Evolutionary conservation across 495 filamentous ascomycete species (phyloP), one percentile per base, ranked within the genome.

Genomic region (Schizothecium vesticola): DNA sequence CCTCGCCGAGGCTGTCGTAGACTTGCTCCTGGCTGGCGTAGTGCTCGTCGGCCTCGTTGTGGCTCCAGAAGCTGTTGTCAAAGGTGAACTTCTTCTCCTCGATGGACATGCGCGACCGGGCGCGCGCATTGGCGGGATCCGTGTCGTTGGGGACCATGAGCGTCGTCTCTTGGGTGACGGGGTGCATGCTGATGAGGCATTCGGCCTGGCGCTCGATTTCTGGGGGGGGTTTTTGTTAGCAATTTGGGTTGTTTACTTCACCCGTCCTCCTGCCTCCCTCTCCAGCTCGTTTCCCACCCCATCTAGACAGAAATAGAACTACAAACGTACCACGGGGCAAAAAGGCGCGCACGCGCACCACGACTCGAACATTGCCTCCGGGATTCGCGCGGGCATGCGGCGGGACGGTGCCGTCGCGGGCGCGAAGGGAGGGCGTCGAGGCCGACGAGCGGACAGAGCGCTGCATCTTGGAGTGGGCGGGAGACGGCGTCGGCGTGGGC

Each of bases 51-150:
- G 79, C 72, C 36, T 83, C 80, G 72, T 94, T 79, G 77, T 96
- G 92, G 65, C 94, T 97, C 93, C 94, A 98, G 80, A 97, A 99
- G 1, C 92, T 97, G 76, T 93, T 96, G 81, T 99, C 95, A 72
- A 99, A 99, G 11, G 90, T 92, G 72, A 99, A 99, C 0, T 84
- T 83, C 80, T 96, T 97, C 73, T 96, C 91, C 72, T 97, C 94
- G 63, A 90, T 78, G 2, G 91, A 81, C 77, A 92, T 96, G 43
- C 92, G 90, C 11, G 86, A 85, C 73, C 90, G 88, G 1, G 86
- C 86, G 57, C 88, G 86, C 57, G 86, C 73, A 70, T 92, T 92
- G 36, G 85, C 86, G n/a, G 85, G 84, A 67, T 91, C 89, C 55
- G 76, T 77, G 56, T 86, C 79, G 65, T 84, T 85, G 0, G 91